Evolutionary conservation across 1,284 basidiomycete species (phyloP).

Genomic region (Apiotrichum siamense): DNA sequence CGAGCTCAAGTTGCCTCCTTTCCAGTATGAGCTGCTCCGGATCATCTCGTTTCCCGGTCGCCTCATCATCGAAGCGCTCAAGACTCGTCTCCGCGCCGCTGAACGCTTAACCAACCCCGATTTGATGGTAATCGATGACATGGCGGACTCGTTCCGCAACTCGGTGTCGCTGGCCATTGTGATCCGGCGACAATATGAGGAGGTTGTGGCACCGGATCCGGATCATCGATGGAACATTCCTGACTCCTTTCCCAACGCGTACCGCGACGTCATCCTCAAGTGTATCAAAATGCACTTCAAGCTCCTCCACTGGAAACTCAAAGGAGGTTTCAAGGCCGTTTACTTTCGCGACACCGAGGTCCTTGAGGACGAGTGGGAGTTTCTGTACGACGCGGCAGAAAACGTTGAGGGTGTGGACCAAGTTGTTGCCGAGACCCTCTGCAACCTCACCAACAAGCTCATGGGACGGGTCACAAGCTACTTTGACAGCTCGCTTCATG

Average conservation of each 20-base stretch:
- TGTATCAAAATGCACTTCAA: constrained; percentile 88
- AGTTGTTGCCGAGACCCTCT: constrained; percentile 89
- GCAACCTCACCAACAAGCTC: constrained; percentile 79
- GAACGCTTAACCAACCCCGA: constrained; percentile 79
- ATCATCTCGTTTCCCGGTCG: constrained; percentile 93
- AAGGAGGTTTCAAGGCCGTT: constrained; percentile 82
- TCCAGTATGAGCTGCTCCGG: constrained; percentile 85
- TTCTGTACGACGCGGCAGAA: constrained; percentile 87
- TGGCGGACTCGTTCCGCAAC: constrained; percentile 87
- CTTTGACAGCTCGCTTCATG: constrained; percentile 86
- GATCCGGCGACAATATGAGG: constrained; percentile 89
- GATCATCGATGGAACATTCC: constrained; percentile 84
- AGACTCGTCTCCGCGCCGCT: constrained; percentile 83
- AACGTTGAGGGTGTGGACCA: constrained; percentile 82
- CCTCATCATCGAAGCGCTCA: constrained; percentile 84
- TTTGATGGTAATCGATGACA: constrained; percentile 87
- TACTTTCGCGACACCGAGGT: constrained; percentile 98
- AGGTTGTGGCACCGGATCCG: constrained; percentile 77
- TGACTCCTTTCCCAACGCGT: constrained; percentile 78
- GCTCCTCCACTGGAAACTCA: constrained; percentile 90
- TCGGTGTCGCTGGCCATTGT: constrained; percentile 89
- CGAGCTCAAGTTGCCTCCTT: constrained; percentile 80
- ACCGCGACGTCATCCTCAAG: constrained; percentile 82
- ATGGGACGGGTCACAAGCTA: constrained; percentile 86
- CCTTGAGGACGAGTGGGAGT: constrained; percentile 92